These are phyloP conservation scores for Candida awuae DNA, from an alignment of 805 yeast genomes.

Conservation along the genomic window DNA sequence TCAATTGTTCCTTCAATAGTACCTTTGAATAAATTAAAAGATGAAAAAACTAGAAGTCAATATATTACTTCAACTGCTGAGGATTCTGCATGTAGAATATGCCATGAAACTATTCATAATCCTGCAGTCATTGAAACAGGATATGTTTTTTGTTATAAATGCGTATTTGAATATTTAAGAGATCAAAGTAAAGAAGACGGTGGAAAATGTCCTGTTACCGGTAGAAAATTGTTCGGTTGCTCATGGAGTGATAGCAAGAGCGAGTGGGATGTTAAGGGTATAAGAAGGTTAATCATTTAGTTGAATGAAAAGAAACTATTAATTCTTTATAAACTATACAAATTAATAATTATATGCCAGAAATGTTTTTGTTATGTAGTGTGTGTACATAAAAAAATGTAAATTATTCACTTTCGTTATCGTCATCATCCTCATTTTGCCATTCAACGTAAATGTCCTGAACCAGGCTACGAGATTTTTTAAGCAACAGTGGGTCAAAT, in stretches of 20 bases:
- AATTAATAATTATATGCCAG: background rate
- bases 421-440: slow-evolving; percentile 58
- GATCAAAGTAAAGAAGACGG: slow-evolving; percentile 40
- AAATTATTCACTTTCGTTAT: slow-evolving; percentile 18
- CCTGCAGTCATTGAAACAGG: slow-evolving; percentile 93
- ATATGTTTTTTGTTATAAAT: slow-evolving; percentile 79
- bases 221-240: slow-evolving; percentile 64
- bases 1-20: slow-evolving; percentile 7
- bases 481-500: slow-evolving; percentile 82
- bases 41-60: slow-evolving; percentile 12
- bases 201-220: slow-evolving; percentile 81
- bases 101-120: slow-evolving; percentile 54
- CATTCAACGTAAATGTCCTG: slow-evolving; percentile 66
- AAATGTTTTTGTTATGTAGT: background rate
- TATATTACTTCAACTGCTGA: slow-evolving; percentile 24
- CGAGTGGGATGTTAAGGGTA: slow-evolving; percentile 67
- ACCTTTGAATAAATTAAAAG: slow-evolving; percentile 1
- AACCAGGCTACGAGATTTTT: slow-evolving; percentile 47
- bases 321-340: background rate
- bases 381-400: background rate
- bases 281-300: slow-evolving; percentile 66
- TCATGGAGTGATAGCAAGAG: slow-evolving; percentile 47
- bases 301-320: background rate
- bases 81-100: slow-evolving; percentile 51
- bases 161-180: slow-evolving; percentile 61